Evolutionary conservation across 2,329 filamentous ascomycete genomes (phyloP).

Genomic region (Emericellopsis cladophorae): DNA sequence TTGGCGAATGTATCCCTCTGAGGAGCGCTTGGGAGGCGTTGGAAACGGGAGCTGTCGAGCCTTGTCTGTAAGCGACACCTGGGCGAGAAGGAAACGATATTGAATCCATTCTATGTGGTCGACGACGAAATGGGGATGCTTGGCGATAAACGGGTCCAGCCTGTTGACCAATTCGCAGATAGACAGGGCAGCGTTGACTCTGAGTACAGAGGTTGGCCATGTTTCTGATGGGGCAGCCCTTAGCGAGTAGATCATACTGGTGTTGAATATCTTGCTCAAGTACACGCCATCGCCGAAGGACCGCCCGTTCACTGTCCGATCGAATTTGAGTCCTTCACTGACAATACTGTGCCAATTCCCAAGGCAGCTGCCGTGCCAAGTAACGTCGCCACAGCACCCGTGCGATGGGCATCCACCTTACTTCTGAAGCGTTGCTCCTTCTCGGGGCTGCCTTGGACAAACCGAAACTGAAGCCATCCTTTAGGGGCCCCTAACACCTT

Average conservation of each 20-base stretch:
- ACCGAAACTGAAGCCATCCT: conserved; percentile 67
- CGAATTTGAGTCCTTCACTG: conserved; percentile 67
- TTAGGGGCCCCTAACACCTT: conserved; percentile 48
- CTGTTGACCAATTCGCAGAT: conserved; percentile 79
- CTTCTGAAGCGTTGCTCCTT: conserved; percentile 66
- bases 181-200: conserved; percentile 48
- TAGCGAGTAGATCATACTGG: conserved; percentile 39
- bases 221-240: background rate
- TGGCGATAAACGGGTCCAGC: conserved; percentile 45
- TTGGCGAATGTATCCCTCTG: background rate
- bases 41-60: background rate
- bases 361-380: conserved; percentile 72
- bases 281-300: conserved; percentile 73
- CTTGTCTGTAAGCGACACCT: background rate
- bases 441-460: conserved; percentile 78
- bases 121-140: conserved; percentile 56
- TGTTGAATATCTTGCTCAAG: conserved; percentile 48
- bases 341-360: conserved; percentile 86
- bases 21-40: background rate
- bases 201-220: conserved; percentile 59
- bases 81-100: conserved; percentile 65
- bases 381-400: conserved; percentile 44
- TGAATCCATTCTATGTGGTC: conserved; percentile 75
- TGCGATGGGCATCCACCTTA: conserved; percentile 33
- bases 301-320: conserved; percentile 49